Conservation (phyloP, 2,329 filamentous ascomycete species). For the Fusarium pilosicola region DNA sequence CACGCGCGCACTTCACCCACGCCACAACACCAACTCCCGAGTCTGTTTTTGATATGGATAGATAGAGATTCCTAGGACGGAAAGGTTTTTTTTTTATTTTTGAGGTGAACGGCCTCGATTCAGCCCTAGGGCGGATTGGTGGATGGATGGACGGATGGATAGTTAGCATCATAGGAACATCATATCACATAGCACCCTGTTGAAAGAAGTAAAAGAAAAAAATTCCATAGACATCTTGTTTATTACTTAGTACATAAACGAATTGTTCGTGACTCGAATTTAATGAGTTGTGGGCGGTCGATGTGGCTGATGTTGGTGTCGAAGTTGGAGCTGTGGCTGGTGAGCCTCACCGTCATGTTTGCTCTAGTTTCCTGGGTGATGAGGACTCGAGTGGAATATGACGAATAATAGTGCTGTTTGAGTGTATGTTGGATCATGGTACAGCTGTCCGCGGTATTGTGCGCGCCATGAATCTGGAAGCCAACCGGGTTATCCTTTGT, state of each 20-base stretch:
- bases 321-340: conserved; percentile 17
- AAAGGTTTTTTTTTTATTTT: conserved; percentile 22
- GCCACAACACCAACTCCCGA: conserved; percentile 31
- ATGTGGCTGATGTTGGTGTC: conserved; percentile 16
- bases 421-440: not conserved
- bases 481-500: not conserved
- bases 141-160: conserved; percentile 42
- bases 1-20: conserved; percentile 28
- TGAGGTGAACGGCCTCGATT: conserved; percentile 30
- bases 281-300: not conserved
- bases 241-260: not conserved
- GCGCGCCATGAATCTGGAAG: not conserved
- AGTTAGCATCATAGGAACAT: conserved; percentile 41
- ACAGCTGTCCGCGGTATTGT: not conserved
- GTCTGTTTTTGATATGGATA: conserved; percentile 33
- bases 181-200: conserved; percentile 41
- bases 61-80: conserved; percentile 36
- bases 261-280: not conserved
- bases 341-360: not conserved
- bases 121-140: conserved; percentile 31
- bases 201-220: conserved; percentile 40
- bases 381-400: not conserved
- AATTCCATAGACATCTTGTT: conserved; percentile 37
- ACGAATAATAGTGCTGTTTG: not conserved
- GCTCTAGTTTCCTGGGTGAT: not conserved